phyloP scores from a whole-genome alignment of 83 land plant genomes.

The Diphasiastrum complanatum region DNA sequence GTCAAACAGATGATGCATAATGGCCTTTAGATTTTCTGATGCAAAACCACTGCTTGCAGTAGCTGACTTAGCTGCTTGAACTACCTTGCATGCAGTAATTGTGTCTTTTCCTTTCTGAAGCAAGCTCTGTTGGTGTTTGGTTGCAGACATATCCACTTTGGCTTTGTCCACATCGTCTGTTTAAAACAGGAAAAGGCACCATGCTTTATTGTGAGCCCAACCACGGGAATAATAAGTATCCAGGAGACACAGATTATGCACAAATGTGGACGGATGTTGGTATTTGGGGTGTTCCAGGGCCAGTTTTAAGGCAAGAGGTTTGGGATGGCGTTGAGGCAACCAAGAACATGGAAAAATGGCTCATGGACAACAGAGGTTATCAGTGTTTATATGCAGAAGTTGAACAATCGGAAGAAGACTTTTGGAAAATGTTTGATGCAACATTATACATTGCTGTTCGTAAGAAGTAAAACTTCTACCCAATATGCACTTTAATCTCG shows the following conservation, averaged over 20 bases:
- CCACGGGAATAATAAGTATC: conserved; percentile 24
- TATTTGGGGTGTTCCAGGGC: conserved; percentile 37
- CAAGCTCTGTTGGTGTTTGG: background rate
- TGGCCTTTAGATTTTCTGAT: too few relatives aligned
- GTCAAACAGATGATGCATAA: too few relatives aligned
- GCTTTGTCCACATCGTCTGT: conserved; percentile 39
- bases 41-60: too few relatives aligned
- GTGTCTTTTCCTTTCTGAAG: background rate
- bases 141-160: conserved; percentile 40
- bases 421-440: conserved; percentile 40
- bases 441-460: conserved; percentile 31
- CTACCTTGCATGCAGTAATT: background rate
- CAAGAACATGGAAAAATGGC: conserved; percentile 38
- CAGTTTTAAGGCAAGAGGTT: conserved; percentile 34
- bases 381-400: conserved; percentile 42
- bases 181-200: conserved; percentile 29
- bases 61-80: background rate
- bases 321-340: conserved; percentile 45
- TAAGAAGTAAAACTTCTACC: conserved; percentile 26
- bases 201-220: conserved; percentile 38
- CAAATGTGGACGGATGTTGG: conserved; percentile 46
- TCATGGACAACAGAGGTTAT: conserved; percentile 29
- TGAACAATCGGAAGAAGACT: conserved; percentile 35
- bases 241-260: conserved; percentile 36
- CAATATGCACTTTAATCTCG: background rate